These are phyloP conservation scores for Mycosphaerella sp. DNA, from an alignment of 2,329 filamentous ascomycete species.

Conservation along the genomic window DNA sequence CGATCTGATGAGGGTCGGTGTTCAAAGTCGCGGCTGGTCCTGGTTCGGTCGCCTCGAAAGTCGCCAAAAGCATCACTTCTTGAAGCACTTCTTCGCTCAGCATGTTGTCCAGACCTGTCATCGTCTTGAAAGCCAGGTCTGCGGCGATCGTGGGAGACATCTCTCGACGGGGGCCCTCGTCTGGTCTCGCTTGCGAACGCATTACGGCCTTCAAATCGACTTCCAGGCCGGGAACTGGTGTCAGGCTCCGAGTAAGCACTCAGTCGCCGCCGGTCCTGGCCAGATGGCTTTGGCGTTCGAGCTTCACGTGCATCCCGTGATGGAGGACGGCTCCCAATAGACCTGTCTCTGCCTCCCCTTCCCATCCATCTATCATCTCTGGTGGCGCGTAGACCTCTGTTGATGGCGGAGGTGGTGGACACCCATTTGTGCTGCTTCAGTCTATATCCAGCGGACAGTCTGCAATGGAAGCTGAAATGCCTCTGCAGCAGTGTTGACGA, in stretches of 20 bases:
- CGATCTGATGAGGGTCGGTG: not conserved
- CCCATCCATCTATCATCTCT: constrained; percentile 10
- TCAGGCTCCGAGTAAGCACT: constrained; percentile 3
- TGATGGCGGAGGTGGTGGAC: constrained; percentile 63
- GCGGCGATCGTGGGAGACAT: not conserved
- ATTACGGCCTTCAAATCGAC: not conserved
- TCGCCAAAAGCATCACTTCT: not conserved
- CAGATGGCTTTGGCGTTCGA: not conserved
- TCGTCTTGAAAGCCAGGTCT: not conserved
- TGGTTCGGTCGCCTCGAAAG: not conserved
- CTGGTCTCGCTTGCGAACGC: not conserved
- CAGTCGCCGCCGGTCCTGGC: constrained; percentile 4
- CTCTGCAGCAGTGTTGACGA: constrained; percentile 11
- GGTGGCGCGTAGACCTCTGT: constrained; percentile 53
- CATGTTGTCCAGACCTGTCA: not conserved
- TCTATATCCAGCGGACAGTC: not conserved
- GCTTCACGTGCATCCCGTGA: constrained; percentile 2
- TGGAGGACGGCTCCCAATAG: not conserved
- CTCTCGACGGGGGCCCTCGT: not conserved
- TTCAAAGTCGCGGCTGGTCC: not conserved
- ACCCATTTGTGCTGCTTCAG: constrained; percentile 31
- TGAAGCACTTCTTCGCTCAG: not conserved
- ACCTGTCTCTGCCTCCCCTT: constrained; percentile 18
- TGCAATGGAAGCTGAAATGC: constrained; percentile 13
- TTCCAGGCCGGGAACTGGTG: not conserved